phyloP scores from a whole-genome alignment of 2,329 filamentous ascomycete species.

The Berkeleyomyces rouxiae region DNA sequence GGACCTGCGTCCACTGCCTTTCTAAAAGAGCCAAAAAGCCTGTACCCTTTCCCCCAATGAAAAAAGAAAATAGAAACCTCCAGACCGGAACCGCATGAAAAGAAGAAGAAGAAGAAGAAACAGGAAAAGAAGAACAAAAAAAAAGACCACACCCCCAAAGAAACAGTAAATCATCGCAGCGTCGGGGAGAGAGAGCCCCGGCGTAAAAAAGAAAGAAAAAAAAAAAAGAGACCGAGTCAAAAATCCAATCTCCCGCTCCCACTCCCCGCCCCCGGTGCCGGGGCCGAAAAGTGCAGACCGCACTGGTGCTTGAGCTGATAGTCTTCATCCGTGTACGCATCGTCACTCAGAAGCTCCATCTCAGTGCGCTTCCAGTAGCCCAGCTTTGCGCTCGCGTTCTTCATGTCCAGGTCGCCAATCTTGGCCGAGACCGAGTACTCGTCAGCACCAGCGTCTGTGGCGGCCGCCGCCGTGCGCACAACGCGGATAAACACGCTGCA shows the following conservation, averaged over 20 bases:
- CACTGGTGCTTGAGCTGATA: conserved; percentile 9
- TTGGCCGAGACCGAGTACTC: conserved; percentile 15
- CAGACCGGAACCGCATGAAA: background rate
- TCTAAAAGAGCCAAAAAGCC: background rate
- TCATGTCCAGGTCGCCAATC: conserved; percentile 62
- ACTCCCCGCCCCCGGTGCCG: conserved; percentile 1
- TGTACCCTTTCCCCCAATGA: background rate
- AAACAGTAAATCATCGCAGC: background rate
- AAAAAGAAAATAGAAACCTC: background rate
- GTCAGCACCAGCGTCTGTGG: conserved; percentile 14
- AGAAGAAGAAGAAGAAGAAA: background rate
- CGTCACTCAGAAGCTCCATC: conserved; percentile 42
- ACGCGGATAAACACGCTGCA: conserved; percentile 59
- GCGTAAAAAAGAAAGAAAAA: background rate
- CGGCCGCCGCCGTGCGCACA: background rate
- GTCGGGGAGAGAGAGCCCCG: background rate
- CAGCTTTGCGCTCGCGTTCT: conserved; percentile 49
- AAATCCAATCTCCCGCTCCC: background rate
- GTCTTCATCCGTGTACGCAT: conserved; percentile 45
- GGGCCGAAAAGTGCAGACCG: conserved; percentile 6
- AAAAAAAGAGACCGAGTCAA: background rate
- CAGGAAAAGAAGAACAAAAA: background rate
- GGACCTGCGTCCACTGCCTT: background rate
- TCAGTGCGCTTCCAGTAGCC: conserved; percentile 53
- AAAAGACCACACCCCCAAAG: background rate